phyloP scores from a whole-genome alignment of 768 basidiomycete genomes.

The Lactarius sanguifluus region DNA sequence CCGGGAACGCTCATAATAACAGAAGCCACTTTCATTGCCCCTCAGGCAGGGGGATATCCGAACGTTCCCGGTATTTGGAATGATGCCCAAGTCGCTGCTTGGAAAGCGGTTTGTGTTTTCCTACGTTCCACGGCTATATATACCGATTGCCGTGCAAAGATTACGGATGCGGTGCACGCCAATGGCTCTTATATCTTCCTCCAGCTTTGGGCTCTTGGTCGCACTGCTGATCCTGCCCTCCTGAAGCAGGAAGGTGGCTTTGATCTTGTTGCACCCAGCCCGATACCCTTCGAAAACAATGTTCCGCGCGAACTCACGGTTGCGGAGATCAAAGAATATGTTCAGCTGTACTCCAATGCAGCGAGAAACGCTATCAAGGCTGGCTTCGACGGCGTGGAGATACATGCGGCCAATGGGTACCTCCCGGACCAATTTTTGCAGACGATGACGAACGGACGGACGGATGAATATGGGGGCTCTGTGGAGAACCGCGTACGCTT shows the following conservation, averaged over 20 bases:
- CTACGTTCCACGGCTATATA: background rate
- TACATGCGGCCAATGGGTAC: conserved; percentile 35
- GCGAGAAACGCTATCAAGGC: conserved; percentile 39
- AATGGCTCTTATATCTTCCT: conserved; percentile 51
- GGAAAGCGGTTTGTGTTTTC: conserved; percentile 43
- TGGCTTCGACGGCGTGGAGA: conserved; percentile 47
- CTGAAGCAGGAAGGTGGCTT: conserved; percentile 41
- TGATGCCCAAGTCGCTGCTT: conserved; percentile 52
- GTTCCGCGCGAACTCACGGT: conserved; percentile 34
- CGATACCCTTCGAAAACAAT: conserved; percentile 39
- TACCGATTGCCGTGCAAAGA: conserved; percentile 34
- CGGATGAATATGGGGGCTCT: conserved; percentile 48
- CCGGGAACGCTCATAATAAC: conserved; percentile 57
- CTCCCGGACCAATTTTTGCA: conserved; percentile 42
- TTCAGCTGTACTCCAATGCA: conserved; percentile 35
- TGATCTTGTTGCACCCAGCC: conserved; percentile 30
- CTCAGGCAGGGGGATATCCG: conserved; percentile 47
- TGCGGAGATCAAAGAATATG: conserved; percentile 32
- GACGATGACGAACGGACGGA: conserved; percentile 38
- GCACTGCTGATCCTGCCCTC: conserved; percentile 38
- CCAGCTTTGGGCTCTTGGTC: conserved; percentile 60
- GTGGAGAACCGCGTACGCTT: conserved; percentile 46
- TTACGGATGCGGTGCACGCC: conserved; percentile 58
- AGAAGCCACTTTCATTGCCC: conserved; percentile 56
- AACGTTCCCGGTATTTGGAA: conserved; percentile 65